phyloP scores from a whole-genome alignment of 805 yeast genomes.

The Wickerhamomyces chaumierensis region DNA sequence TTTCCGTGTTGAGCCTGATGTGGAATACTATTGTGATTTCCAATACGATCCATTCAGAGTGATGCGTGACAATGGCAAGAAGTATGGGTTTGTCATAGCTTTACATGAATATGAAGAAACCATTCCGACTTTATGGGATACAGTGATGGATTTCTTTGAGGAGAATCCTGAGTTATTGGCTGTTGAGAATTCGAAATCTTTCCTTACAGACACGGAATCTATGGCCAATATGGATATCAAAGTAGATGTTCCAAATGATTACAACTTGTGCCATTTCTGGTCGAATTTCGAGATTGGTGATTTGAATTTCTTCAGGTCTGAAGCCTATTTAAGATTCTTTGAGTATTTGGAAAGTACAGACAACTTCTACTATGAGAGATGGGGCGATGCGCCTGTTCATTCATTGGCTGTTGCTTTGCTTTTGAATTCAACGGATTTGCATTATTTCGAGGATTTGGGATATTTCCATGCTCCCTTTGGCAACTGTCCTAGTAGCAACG shows the following conservation, averaged over 20 bases:
- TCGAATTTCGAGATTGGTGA: conserved; percentile 74
- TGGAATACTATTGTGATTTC: conserved; percentile 80
- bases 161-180: conserved; percentile 53
- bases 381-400: conserved; percentile 96
- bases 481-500: conserved; percentile 46
- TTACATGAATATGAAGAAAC: conserved; percentile 77
- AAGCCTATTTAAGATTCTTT: conserved; percentile 51
- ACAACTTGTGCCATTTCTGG: conserved; percentile 83
- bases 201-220: conserved; percentile 38
- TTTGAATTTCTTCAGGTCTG: conserved; percentile 57
- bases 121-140: conserved; percentile 75
- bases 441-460: conserved; percentile 76
- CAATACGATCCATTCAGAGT: conserved; percentile 79
- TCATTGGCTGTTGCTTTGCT: conserved; percentile 55
- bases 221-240: conserved; percentile 22
- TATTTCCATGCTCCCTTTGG: conserved; percentile 63
- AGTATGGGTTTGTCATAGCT: conserved; percentile 80
- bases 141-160: conserved; percentile 49
- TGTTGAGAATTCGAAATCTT: conserved; percentile 47
- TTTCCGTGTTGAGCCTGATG: conserved; percentile 93
- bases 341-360: conserved; percentile 54
- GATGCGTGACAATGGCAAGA: conserved; percentile 65
- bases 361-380: conserved; percentile 77
- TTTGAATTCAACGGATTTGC: conserved; percentile 47
- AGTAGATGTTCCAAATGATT: conserved; percentile 32